Conservation (phyloP, 495 filamentous ascomycete species). For the Penicillium cinerascens region DNA sequence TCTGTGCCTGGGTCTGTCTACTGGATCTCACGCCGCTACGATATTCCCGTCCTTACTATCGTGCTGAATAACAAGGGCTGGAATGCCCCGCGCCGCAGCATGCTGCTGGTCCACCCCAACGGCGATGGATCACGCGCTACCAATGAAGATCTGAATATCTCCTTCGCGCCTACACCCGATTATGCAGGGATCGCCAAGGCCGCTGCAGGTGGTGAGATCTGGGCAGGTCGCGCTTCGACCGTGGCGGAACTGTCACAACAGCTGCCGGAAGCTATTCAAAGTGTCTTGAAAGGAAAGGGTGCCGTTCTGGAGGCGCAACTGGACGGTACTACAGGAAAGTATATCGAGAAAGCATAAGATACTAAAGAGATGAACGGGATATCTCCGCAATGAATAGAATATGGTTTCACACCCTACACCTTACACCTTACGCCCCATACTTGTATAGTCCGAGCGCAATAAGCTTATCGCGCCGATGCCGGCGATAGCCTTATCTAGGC, state of each 20-base stretch:
- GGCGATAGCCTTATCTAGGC: constrained; percentile 44
- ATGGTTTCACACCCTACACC: background rate
- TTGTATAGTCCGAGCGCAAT: constrained; percentile 1
- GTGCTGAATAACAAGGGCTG: constrained; percentile 94
- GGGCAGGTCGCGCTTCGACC: constrained; percentile 62
- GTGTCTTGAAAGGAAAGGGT: constrained; percentile 60
- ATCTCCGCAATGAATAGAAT: background rate
- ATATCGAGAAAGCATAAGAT: constrained; percentile 21
- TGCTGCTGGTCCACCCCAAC: constrained; percentile 79
- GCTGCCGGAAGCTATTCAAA: constrained; percentile 63
- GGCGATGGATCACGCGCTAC: constrained; percentile 72
- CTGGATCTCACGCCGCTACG: constrained; percentile 85
- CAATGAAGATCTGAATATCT: constrained; percentile 87
- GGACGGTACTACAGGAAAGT: constrained; percentile 43
- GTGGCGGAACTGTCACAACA: constrained; percentile 58
- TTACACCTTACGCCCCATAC: background rate
- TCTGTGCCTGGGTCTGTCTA: constrained; percentile 86
- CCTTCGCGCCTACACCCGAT: constrained; percentile 80
- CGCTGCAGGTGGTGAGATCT: constrained; percentile 74
- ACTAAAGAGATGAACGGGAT: background rate
- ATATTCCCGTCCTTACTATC: constrained; percentile 84
- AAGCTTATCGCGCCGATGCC: constrained; percentile 37
- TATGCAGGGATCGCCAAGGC: constrained; percentile 91
- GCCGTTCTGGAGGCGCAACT: constrained; percentile 63
- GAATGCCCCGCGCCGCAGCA: constrained; percentile 76